Evolutionary conservation across 2,329 filamentous ascomycete genomes (phyloP), one percentile per base, ranked within the genome.

Genomic region (Xylogone sp.): DNA sequence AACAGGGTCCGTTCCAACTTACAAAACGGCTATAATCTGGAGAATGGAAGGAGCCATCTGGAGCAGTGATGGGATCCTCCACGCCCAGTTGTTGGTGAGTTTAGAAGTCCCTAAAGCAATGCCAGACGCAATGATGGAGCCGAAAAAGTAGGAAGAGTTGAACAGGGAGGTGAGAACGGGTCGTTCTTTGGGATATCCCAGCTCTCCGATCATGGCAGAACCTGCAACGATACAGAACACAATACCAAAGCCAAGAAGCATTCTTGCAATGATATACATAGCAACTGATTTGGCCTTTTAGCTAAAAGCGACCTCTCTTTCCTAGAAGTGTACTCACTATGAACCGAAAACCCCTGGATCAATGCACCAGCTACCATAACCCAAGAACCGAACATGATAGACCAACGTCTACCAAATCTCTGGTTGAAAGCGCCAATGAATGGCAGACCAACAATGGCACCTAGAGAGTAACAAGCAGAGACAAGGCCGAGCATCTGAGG

Each of bases 321-420:
- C 18, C 10, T 16, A 16, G 3, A 42, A 21, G 24, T 49, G 53
- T 61, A 34, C 65, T 69, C 68, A 63, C 56, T 77, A 68, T 34
- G 34, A 39, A 39, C 34, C n/a, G 34, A 64, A 71, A 10, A 74
- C 3, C 78, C 78, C 60, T 83, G 81, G 34, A 84, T 68, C 8
- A 82, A 56, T 3, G 79, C 74, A 12, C 81, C 81, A 12, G 75
- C 58, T 21, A 79, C 67, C 75, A 82, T 82, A 55, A 82, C 70
- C 0, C 70, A 49, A 13, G 78, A 82, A 0, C 81, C 81, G 21
- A 75, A 65, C 54, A 83, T 69, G 52, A 84, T 79, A n/a, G 77
- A 74, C 70, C 71, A 75, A 53, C 77, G 68, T 53, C 77, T 63
- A 13, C 77, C 79, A 42, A 73, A 69, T 19, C 66, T 65, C 52